Conservation (phyloP, 441 rosid species). For the Pelargonium citronellum region DNA sequence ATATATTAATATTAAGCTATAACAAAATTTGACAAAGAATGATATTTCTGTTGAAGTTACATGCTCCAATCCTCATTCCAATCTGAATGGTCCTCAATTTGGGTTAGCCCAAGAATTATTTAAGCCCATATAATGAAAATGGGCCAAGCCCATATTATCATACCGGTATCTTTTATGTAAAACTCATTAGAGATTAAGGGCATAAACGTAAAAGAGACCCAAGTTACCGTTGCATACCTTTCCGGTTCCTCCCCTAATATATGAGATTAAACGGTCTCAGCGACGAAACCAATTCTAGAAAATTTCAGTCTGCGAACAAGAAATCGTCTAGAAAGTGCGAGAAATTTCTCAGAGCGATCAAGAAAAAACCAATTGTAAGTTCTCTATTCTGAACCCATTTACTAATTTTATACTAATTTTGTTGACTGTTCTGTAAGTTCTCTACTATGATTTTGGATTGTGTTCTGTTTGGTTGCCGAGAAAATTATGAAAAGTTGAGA, state of each 20-base stretch:
- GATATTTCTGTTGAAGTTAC: neutral
- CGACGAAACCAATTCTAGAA: neutral
- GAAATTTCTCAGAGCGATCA: neutral
- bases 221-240: slow-evolving; percentile 5
- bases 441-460: neutral
- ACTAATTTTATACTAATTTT: neutral
- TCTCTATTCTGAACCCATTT: neutral
- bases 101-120: neutral
- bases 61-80: neutral
- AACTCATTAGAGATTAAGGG: neutral
- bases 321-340: neutral
- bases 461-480: neutral
- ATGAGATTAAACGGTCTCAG: neutral
- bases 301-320: neutral
- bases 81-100: neutral
- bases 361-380: neutral
- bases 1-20: no score
- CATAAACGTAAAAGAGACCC: neutral
- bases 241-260: neutral
- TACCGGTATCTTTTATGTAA: neutral
- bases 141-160: neutral
- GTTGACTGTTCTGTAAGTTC: neutral
- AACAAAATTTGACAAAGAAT: no score
- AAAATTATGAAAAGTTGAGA: neutral
- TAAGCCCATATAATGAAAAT: neutral